Base-by-base conservation (phyloP, 768 basidiomycete species). In the Podaxis carcinomalis region DNA sequence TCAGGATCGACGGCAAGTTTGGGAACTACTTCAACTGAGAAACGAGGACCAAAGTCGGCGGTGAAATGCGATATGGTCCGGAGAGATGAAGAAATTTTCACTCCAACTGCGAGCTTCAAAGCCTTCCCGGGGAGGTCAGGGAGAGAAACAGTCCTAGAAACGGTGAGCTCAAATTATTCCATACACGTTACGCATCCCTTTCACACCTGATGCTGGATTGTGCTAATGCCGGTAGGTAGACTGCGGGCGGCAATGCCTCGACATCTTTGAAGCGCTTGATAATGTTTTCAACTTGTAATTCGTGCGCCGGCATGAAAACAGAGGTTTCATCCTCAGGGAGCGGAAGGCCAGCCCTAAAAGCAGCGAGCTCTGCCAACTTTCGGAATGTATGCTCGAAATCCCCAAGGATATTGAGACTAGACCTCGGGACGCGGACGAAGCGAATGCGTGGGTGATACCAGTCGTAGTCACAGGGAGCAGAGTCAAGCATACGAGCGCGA, bases 21-120 rank as follows among this genome's bases (percentile, higher is more conserved):
- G 4, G 83, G 80, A 27, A 85, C 72, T 32, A 85, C 68, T 1
- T 80, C 76, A 5, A 68, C 61, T 27, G 82, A 83, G 64, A 86
- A 86, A 5, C 82, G 81, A 23, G 83, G 83, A 2, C 82, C 83
- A 64, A 84, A 80, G 65, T 82, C 73, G 25, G 83, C 80, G 2
- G 83, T 83, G 61, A 78, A 83, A 65, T 84, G 84, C 46, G 84
- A 83, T 54, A 86, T 83, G 2, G 84, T 86, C 54, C 84, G 74
- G 47, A 85, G 70, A 1, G 81, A 74, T 21, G 83, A 86, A 19
- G 84, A 84, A 60, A 86, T 81, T 62, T 80, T 82, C 57, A 85
- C 81, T 13, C 81, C 81, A 57, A 86, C 75, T 5, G 83, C 74
- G 27, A 85, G 65, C 63, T 85, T 86, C 13, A 84, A 66, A 7